phyloP scores from a whole-genome alignment of 2,329 filamentous ascomycete genomes.

The Aspergillus tanneri region DNA sequence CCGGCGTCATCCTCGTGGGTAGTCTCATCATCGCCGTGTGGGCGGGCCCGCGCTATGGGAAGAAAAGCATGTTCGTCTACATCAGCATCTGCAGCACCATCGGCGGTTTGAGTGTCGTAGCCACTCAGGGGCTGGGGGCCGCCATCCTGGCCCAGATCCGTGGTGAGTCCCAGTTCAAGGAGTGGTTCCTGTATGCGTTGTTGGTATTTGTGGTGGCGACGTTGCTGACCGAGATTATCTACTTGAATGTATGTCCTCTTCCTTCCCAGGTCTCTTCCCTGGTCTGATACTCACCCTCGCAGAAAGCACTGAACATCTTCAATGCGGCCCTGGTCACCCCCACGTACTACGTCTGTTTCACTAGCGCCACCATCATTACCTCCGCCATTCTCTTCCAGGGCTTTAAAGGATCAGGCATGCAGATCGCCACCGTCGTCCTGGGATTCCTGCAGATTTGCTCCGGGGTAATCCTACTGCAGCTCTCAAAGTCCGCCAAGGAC shows the following conservation, averaged over 20 bases:
- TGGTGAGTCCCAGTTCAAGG: conserved; percentile 85
- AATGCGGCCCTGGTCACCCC: conserved; percentile 96
- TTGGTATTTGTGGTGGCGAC: conserved; percentile 89
- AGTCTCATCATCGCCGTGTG: conserved; percentile 72
- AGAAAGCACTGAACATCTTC: conserved; percentile 98
- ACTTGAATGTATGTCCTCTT: conserved; percentile 75
- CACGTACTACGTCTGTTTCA: conserved; percentile 99
- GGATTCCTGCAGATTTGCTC: conserved; percentile 93
- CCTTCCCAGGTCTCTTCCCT: not conserved
- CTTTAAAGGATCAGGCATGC: conserved; percentile 79
- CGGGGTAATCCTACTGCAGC: conserved; percentile 85
- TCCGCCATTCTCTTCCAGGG: conserved; percentile 90
- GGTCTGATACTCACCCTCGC: conserved; percentile 20
- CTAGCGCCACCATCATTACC: conserved; percentile 89
- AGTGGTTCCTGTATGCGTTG: conserved; percentile 94
- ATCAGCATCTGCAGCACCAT: conserved; percentile 94
- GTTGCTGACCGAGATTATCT: conserved; percentile 89
- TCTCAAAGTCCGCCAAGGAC: conserved; percentile 98
- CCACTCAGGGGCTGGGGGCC: conserved; percentile 87
- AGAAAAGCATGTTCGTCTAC: conserved; percentile 97
- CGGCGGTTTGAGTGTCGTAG: conserved; percentile 89
- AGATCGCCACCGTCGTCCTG: conserved; percentile 85
- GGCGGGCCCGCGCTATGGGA: conserved; percentile 83
- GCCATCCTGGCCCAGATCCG: conserved; percentile 84
- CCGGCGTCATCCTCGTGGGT: conserved; percentile 76